Conservation (phyloP, 1,284 basidiomycete genomes). For the Flammula alnicola region DNA sequence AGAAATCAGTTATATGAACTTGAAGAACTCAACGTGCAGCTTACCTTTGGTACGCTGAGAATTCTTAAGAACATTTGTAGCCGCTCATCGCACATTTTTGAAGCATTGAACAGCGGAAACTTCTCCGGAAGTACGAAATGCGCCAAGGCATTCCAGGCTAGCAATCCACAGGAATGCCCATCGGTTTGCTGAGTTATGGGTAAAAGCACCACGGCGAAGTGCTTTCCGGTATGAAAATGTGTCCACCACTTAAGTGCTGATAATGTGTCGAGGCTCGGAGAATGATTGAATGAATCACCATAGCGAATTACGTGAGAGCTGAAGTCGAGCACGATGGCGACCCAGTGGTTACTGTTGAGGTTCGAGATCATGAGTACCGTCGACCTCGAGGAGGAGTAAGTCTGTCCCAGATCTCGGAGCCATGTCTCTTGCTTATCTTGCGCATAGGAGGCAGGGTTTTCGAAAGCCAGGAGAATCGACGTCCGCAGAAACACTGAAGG, state of each 20-base stretch:
- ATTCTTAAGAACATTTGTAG: constrained; percentile 17
- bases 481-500: too few relatives aligned
- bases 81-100: constrained; percentile 12
- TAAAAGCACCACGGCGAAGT: constrained; percentile 16
- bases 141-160: constrained; percentile 22
- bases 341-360: constrained; percentile 25
- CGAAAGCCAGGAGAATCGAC: too few relatives aligned
- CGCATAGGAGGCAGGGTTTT: not conserved
- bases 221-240: constrained; percentile 17
- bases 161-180: constrained; percentile 26
- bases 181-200: constrained; percentile 26
- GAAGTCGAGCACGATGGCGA: constrained; percentile 25
- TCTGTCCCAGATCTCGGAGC: not conserved
- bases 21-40: too few relatives aligned
- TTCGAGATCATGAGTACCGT: constrained; percentile 16
- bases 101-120: constrained; percentile 14
- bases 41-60: too few relatives aligned
- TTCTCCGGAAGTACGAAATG: constrained; percentile 16
- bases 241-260: constrained; percentile 27
- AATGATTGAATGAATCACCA: constrained; percentile 25
- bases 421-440: constrained; percentile 13
- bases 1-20: too few relatives aligned
- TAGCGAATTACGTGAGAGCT: constrained; percentile 14
- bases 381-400: not conserved
- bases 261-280: constrained; percentile 7